Conservation (phyloP, 331 rosid genomes). For the Stylosanthes scabra region DNA sequence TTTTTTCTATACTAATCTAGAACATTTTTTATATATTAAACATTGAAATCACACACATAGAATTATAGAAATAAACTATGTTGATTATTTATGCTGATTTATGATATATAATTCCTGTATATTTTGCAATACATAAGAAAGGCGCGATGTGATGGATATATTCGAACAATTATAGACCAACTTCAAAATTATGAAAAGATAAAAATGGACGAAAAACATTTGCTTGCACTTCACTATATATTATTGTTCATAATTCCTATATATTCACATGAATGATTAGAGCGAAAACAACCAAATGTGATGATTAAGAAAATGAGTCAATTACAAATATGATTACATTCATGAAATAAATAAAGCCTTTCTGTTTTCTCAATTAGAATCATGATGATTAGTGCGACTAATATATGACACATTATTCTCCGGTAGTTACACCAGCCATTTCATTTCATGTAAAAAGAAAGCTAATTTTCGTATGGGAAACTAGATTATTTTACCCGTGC, state of each 20-base stretch:
- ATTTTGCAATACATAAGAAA: neutral
- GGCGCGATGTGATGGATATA: neutral
- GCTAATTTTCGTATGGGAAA: neutral
- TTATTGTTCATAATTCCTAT: slow-evolving; percentile 19
- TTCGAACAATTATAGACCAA: neutral
- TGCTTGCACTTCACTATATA: slow-evolving; percentile 23
- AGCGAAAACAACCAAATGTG: slow-evolving; percentile 38
- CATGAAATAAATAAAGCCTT: slow-evolving; percentile 40
- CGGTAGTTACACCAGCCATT: slow-evolving; percentile 23
- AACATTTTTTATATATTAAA: too few species aligned
- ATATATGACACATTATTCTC: slow-evolving; percentile 17
- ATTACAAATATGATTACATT: slow-evolving; percentile 46
- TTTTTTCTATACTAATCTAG: too few species aligned
- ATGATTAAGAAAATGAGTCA: slow-evolving; percentile 52
- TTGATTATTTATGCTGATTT: too few species aligned
- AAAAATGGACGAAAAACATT: neutral
- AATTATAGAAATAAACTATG: too few species aligned
- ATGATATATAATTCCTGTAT: too few species aligned
- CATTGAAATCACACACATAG: too few species aligned
- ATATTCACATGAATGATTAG: slow-evolving; percentile 26
- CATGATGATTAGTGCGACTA: slow-evolving; percentile 26
- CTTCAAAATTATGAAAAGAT: neutral
- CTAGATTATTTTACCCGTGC: too few species aligned
- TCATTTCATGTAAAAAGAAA: neutral
- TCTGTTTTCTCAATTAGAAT: slow-evolving; percentile 26